A percentile compares a stretch with the other conserved stretches of the same genome.
These are phyloP conservation scores for Triticum dicoccoides DNA, from an alignment of 176 grass and related monocot genomes.

Conservation along the genomic window DNA sequence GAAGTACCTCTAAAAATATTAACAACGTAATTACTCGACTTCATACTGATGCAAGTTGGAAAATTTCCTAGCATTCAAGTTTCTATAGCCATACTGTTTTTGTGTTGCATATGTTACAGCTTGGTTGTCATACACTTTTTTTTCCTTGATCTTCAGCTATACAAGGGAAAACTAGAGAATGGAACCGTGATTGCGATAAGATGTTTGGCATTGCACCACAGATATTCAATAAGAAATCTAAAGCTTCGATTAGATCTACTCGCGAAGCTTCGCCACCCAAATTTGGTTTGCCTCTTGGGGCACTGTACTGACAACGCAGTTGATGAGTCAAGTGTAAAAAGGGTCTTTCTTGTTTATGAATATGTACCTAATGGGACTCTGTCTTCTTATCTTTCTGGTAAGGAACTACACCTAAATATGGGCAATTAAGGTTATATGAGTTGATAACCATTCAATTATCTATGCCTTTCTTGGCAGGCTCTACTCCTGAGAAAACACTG, in stretches of 20 bases:
- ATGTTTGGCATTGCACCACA: conserved; percentile 80
- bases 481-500: conserved; percentile 64
- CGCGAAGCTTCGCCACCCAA: conserved; percentile 86
- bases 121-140: not conserved
- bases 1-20: conserved; percentile 5
- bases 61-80: not conserved
- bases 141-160: conserved; percentile 73
- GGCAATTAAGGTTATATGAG: not conserved
- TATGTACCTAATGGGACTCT: conserved; percentile 66
- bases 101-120: not conserved
- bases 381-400: conserved; percentile 79
- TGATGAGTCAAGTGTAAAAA: conserved; percentile 75
- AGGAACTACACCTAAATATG: conserved; percentile 9
- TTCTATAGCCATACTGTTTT: not conserved
- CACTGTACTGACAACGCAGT: conserved; percentile 69
- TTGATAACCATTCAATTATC: not conserved
- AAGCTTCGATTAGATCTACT: conserved; percentile 96
- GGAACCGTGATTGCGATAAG: conserved; percentile 80
- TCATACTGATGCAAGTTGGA: not conserved
- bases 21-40: not conserved
- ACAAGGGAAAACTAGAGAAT: conserved; percentile 92
- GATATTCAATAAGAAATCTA: conserved; percentile 89
- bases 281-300: conserved; percentile 89
- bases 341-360: conserved; percentile 95
- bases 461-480: conserved; percentile 42